Evolutionary conservation across 78 protist species (phyloP), one percentile per base, ranked within the genome.

Genomic region (Speleostelium caveatum): DNA sequence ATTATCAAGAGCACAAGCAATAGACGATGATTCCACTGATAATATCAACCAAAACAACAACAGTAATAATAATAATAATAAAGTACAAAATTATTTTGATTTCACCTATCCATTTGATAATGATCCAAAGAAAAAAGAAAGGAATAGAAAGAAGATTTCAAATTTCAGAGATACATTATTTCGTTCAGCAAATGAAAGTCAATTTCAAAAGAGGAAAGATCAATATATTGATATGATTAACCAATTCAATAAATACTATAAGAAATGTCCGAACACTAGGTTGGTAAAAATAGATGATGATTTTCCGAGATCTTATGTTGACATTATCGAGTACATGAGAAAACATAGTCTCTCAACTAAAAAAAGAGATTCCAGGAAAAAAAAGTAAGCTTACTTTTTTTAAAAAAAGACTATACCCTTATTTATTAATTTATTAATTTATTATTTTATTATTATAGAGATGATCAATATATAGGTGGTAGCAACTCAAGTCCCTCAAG

Each of bases 71-170:
- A 60, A 26, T 60, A 45, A 45, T 45, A 45, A 45, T 45, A 45
- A 45, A 10, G 32, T 39, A 63, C 53, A 12, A 35, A 49, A 49
- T 49, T 45, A 14, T 45, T 14, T 45, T 45, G 53, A 45, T 45
- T 10, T 45, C 10, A 45, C 53, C 53, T 14, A 14, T 14, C 53
- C 53, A 45, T 45, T 45, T 45, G 53, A 45, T 45, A 10, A 10
- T 14, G 53, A 38, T 10, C 24, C 17, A 12, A 53, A 17, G 14
- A 16, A 4, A 69, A 80, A 24, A 68, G 89, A 80, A 4, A 45
- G 28, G 26, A 35, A 42, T 36, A 80, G 89, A 68, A 80, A 80
- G 38, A 80, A 32, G 69, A 68, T 80, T 0, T 68, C 68, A 32
- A 80, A 68, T 38, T 28, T 80, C 6, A 80, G 68, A 58, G 89